These are phyloP conservation scores for Nicotiana tomentosiformis DNA, from an alignment of 257 asterid genomes.

Conservation along the genomic window DNA sequence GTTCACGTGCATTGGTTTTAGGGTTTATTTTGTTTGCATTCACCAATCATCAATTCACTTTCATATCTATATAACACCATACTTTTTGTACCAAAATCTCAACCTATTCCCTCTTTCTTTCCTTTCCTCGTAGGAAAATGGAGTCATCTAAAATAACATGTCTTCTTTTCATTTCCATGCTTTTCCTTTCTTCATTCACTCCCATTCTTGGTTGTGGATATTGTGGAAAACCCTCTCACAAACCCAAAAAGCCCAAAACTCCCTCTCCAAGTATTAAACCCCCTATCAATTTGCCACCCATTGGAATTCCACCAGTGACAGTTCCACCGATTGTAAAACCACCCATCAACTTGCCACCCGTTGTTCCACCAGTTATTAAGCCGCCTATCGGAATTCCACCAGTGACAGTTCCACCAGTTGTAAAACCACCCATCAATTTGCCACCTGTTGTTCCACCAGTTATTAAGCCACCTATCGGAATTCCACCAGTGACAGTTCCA, in stretches of 20 bases:
- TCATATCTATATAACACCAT: constrained; percentile 28
- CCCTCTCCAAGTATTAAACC: constrained; percentile 13
- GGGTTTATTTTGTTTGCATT: constrained; percentile 30
- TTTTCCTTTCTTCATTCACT: constrained; percentile 39
- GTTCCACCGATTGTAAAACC: constrained; percentile 18
- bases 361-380: constrained; percentile 4
- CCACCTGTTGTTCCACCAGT: background rate
- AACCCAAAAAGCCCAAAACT: constrained; percentile 22
- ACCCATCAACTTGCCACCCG: constrained; percentile 2
- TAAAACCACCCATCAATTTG: background rate
- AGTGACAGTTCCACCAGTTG: background rate
- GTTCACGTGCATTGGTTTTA: constrained; percentile 60
- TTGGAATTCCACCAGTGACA: constrained; percentile 5
- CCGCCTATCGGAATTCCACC: background rate
- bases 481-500: constrained; percentile 16
- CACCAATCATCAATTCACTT: background rate
- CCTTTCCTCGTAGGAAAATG: constrained; percentile 21
- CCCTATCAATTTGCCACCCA: constrained; percentile 19
- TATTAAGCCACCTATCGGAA: constrained; percentile 12
- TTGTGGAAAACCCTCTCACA: constrained; percentile 32
- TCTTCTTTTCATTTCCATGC: constrained; percentile 47
- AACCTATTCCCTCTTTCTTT: constrained; percentile 14
- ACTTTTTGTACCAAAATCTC: background rate
- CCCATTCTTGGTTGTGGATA: constrained; percentile 42
- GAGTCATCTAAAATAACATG: constrained; percentile 36